Conservation (phyloP, 176 grass and related monocot species). For the Saccharum officinarum region DNA sequence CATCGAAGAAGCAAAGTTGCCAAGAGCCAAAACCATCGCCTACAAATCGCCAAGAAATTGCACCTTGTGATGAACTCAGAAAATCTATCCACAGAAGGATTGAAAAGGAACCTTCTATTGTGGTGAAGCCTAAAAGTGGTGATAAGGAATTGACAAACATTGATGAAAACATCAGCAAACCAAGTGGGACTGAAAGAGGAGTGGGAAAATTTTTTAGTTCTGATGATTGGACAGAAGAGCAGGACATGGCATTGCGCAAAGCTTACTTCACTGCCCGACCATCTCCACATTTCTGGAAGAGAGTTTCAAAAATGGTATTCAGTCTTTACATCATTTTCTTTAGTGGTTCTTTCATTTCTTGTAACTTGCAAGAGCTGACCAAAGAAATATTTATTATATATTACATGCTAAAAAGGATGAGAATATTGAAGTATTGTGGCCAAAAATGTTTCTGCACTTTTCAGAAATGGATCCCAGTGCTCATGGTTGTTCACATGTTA, state of each 20-base stretch:
- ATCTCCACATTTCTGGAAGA: slow-evolving; percentile 98
- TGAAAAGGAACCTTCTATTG: slow-evolving; percentile 13
- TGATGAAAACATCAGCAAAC: slow-evolving; percentile 29
- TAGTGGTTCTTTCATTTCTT: slow-evolving; percentile 1
- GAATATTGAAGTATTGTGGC: background rate
- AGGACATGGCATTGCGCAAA: slow-evolving; percentile 62
- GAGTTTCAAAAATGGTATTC: slow-evolving; percentile 90
- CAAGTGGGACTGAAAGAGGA: slow-evolving; percentile 39
- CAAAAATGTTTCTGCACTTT: background rate
- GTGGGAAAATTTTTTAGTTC: slow-evolving; percentile 20
- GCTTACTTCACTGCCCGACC: slow-evolving; percentile 72
- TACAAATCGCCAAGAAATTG: background rate
- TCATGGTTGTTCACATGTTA: background rate
- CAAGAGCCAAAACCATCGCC: background rate
- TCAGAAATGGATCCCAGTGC: background rate
- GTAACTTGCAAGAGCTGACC: background rate
- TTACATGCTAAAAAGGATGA: background rate
- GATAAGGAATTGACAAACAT: background rate
- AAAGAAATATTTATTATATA: slow-evolving; percentile 9
- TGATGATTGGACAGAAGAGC: slow-evolving; percentile 74
- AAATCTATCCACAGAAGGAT: background rate
- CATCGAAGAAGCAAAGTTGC: slow-evolving; percentile 12
- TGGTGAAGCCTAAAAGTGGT: slow-evolving; percentile 17
- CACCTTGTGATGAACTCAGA: slow-evolving; percentile 14
- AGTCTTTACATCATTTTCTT: slow-evolving; percentile 16